Conservation (phyloP, 1,284 basidiomycete genomes). For the Phlebopus sp. region DNA sequence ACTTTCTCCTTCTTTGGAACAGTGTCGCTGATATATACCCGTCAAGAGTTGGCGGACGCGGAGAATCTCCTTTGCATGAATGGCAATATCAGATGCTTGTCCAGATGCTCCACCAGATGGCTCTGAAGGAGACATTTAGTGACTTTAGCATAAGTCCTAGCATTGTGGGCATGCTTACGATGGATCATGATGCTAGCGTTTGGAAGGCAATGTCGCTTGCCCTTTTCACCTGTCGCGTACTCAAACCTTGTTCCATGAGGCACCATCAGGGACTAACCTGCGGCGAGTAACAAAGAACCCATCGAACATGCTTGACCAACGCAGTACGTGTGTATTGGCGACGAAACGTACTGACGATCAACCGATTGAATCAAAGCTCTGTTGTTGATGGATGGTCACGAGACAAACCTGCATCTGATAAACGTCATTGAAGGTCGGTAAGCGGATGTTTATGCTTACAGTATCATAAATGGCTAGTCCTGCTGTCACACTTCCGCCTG, state of each 20-base stretch:
- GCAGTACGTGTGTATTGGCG: conserved; percentile 93
- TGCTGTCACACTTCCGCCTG: conserved; percentile 90
- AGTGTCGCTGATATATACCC: conserved; percentile 81
- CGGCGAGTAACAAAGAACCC: conserved; percentile 87
- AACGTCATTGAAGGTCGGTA: conserved; percentile 20
- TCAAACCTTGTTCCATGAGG: conserved; percentile 13
- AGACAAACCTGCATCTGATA: conserved; percentile 69
- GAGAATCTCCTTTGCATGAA: conserved; percentile 91
- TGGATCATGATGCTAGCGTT: conserved; percentile 97
- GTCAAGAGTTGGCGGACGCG: conserved; percentile 81
- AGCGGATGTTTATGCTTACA: conserved; percentile 40
- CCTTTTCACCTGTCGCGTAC: conserved; percentile 59
- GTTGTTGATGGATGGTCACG: conserved; percentile 2
- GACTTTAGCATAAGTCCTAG: conserved; percentile 12
- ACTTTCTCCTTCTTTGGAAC: conserved; percentile 63
- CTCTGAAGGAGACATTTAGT: conserved; percentile 48
- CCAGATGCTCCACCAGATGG: conserved; percentile 92
- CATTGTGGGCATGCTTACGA: conserved; percentile 53
- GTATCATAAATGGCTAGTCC: conserved; percentile 95
- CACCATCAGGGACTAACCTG: conserved; percentile 44
- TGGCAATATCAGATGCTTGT: conserved; percentile 91
- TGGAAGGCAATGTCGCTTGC: conserved; percentile 85
- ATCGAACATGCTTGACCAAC: conserved; percentile 91
- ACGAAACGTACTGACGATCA: conserved; percentile 74
- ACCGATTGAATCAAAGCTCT: conserved; percentile 16